phyloP scores from a whole-genome alignment of 2,329 filamentous ascomycete genomes.

The Scedosporium dehoogii region DNA sequence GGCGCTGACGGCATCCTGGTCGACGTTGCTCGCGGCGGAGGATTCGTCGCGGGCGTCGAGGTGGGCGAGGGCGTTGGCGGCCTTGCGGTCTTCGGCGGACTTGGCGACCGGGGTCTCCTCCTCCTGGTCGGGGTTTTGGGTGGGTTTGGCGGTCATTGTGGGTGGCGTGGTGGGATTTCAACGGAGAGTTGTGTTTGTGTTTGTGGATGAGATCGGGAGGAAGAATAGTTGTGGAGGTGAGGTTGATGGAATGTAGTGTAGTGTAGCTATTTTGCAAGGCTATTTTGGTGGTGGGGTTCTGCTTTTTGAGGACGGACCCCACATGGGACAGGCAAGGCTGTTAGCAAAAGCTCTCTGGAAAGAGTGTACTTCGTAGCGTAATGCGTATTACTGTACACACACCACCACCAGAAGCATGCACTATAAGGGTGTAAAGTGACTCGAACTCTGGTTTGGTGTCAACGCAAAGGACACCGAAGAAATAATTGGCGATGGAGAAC shows the following conservation, averaged over 20 bases:
- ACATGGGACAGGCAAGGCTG: background rate
- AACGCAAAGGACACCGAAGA: too few relatives aligned
- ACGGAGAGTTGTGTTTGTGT: constrained; percentile 37
- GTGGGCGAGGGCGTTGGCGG: constrained; percentile 60
- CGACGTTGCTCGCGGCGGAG: constrained; percentile 44
- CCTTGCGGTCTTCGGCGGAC: constrained; percentile 68
- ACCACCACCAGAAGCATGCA: too few relatives aligned
- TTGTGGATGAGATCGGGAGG: background rate
- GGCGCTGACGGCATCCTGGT: constrained; percentile 60
- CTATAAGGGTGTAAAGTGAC: too few relatives aligned
- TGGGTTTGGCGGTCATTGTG: constrained; percentile 37
- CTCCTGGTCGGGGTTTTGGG: constrained; percentile 38
- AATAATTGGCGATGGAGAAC: too few relatives aligned
- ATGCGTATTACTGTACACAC: too few relatives aligned
- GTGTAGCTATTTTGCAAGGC: background rate
- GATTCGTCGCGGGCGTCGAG: constrained; percentile 50
- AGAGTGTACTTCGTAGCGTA: too few relatives aligned
- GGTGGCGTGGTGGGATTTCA: constrained; percentile 41
- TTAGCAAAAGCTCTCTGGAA: background rate
- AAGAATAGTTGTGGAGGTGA: background rate
- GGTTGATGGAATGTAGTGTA: background rate
- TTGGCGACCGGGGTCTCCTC: constrained; percentile 46
- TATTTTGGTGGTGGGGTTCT: background rate
- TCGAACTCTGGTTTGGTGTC: too few relatives aligned
- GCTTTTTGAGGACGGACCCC: background rate